Evolutionary conservation across 73 alveolate genomes (phyloP), one percentile per base, ranked within the genome.

Genomic region (Chromera velia): DNA sequence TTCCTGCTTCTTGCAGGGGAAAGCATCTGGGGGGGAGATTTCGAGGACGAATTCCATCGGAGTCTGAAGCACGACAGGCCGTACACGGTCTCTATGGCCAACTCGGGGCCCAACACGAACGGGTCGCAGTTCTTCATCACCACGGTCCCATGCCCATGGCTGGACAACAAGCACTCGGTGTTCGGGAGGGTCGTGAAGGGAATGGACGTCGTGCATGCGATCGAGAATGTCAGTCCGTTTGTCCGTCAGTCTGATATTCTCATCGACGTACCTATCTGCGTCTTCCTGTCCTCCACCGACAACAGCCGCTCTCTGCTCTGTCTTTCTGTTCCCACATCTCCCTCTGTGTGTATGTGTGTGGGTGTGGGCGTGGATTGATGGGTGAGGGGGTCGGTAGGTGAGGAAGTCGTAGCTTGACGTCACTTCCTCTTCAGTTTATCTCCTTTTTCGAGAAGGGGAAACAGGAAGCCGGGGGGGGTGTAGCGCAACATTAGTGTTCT

Each of bases 41-140:
- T 92, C 34, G 90, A 94, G 88, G 98, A 94, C 83, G 98, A 94
- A 73, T 91, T 94, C 79, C 92, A 89, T 81, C 97, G 91, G 80
- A 88, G 87, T 68, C 85, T 94, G 55, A 94, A 89, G 84, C 98
- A 93, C 88, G 98, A 93, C 62, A 85, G 93, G 55, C 88, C 88
- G 55, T 87, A 81, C 69, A 69, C 77, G 69, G 90, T 92, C 70
- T 86, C 94, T 6, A 92, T 92, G 97, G 97, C 97, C 73, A 92
- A 92, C 75, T 89, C 93, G 45, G 97, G 97, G 29, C 95, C 95
- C 10, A 88, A 92, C 85, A 92, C 97, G 32, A 92, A 92, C 74
- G 95, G 93, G 67, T 88, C 94, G 55, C 91, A 92, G 75, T 92
- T 92, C 85, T 92, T 89, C 84, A 84, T 92, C 66, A 90, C 95